Evolutionary conservation across 352 stramenopile genomes (phyloP).

Genomic region (Aphanomyces invadans): DNA sequence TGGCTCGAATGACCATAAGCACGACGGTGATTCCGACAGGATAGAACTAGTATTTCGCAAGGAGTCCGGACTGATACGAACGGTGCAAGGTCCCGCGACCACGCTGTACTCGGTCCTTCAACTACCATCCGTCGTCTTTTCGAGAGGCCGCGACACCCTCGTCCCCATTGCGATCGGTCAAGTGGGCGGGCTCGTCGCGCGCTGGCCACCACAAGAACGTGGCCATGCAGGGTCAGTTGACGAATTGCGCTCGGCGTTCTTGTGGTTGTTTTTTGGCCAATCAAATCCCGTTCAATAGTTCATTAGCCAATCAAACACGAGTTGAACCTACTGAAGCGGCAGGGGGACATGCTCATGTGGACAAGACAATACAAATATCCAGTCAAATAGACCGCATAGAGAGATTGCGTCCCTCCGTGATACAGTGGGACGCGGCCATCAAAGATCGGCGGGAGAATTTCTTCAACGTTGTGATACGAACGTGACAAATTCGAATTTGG

Average conservation of each 20-base stretch:
- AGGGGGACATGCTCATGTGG: not conserved
- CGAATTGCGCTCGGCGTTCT: not conserved
- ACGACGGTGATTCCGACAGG: too few relatives aligned
- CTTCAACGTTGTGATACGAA: not conserved
- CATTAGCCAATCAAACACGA: not conserved
- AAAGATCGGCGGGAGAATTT: slow-evolving; percentile 1
- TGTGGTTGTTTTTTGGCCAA: not conserved
- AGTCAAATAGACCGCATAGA: not conserved
- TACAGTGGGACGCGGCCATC: not conserved
- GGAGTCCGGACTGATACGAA: too few relatives aligned
- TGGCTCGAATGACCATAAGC: too few relatives aligned
- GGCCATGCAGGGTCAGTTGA: not conserved
- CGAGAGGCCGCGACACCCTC: too few relatives aligned
- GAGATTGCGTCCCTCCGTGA: not conserved
- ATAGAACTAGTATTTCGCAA: too few relatives aligned
- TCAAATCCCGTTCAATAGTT: not conserved
- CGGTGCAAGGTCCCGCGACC: too few relatives aligned
- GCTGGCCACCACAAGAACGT: slow-evolving; percentile 1
- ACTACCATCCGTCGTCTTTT: too few relatives aligned
- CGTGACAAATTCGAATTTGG: too few relatives aligned
- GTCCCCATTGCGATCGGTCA: not conserved
- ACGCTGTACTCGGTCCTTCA: too few relatives aligned
- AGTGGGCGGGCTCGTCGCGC: too few relatives aligned
- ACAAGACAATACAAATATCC: not conserved
- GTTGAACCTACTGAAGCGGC: not conserved